phyloP scores from a whole-genome alignment of 202 grass and related monocot genomes.

The Saccharum hybrid region DNA sequence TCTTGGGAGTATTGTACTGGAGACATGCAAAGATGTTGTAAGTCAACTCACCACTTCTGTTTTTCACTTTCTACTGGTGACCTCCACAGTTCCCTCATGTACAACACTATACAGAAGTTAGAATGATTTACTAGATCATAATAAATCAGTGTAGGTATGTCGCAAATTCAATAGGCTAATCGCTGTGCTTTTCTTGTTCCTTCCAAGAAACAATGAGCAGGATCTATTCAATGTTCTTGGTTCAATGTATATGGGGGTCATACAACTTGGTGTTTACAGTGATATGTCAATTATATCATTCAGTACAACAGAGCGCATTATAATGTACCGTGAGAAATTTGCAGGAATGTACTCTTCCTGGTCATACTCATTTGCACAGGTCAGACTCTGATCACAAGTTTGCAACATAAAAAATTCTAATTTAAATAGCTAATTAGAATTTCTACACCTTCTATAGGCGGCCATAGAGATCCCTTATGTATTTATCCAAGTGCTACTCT shows the following conservation, averaged over 20 bases:
- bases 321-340: constrained; percentile 54
- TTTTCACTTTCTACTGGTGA: no score
- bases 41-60: neutral
- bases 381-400: constrained; percentile 11
- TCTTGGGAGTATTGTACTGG: constrained; percentile 54
- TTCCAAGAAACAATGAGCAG: constrained; percentile 62
- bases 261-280: constrained; percentile 26
- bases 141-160: no score
- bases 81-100: no score
- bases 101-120: no score
- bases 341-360: constrained; percentile 57
- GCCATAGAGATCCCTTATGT: constrained; percentile 11
- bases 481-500: constrained; percentile 47
- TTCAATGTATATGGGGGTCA: constrained; percentile 44
- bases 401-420: neutral
- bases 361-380: constrained; percentile 61
- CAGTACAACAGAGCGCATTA: constrained; percentile 41
- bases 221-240: constrained; percentile 71
- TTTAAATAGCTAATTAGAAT: neutral
- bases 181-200: neutral
- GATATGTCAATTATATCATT: constrained; percentile 44
- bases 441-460: constrained; percentile 41
- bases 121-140: no score
- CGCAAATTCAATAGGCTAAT: no score
- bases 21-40: constrained; percentile 63